Percentiles rank a stretch among this genome's conserved stretches.
phyloP scores from a whole-genome alignment of 371 early-diverging fungal species.

The Basidiobolus meristosporus region DNA sequence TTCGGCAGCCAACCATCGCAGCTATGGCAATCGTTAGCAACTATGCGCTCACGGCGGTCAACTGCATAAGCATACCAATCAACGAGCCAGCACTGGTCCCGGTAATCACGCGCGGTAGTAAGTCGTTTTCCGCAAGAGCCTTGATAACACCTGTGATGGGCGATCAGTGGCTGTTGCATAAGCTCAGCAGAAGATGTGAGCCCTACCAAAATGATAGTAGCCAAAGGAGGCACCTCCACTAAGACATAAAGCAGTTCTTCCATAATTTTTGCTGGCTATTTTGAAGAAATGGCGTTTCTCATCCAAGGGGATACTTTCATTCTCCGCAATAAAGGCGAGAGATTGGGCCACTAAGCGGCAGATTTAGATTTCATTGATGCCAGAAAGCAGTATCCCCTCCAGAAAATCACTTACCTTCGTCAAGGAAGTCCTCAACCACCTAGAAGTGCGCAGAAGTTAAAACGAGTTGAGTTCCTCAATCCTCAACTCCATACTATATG shows the following conservation, averaged over 20 bases:
- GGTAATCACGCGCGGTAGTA: constrained; percentile 69
- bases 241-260: constrained; percentile 72
- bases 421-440: neutral
- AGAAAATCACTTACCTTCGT: constrained; percentile 6
- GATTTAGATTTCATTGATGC: neutral
- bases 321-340: constrained; percentile 34
- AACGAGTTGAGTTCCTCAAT: too few species aligned
- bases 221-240: constrained; percentile 82
- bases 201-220: constrained; percentile 43
- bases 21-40: constrained; percentile 23
- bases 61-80: constrained; percentile 18
- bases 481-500: neutral
- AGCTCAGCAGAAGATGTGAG: neutral
- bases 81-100: constrained; percentile 71
- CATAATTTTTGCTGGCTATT: constrained; percentile 55
- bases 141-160: constrained; percentile 33
- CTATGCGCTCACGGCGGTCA: neutral
- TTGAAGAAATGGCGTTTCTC: constrained; percentile 56
- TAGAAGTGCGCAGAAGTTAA: too few species aligned
- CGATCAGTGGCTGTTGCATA: too few species aligned
- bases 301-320: constrained; percentile 16
- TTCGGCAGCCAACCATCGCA: constrained; percentile 54
- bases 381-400: constrained; percentile 5
- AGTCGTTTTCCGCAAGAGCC: constrained; percentile 44
- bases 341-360: constrained; percentile 25